Percentiles rank a stretch among this genome's conserved stretches.
phyloP scores from a whole-genome alignment of 805 yeast genomes.

The Blastobotrys attinorum region DNA sequence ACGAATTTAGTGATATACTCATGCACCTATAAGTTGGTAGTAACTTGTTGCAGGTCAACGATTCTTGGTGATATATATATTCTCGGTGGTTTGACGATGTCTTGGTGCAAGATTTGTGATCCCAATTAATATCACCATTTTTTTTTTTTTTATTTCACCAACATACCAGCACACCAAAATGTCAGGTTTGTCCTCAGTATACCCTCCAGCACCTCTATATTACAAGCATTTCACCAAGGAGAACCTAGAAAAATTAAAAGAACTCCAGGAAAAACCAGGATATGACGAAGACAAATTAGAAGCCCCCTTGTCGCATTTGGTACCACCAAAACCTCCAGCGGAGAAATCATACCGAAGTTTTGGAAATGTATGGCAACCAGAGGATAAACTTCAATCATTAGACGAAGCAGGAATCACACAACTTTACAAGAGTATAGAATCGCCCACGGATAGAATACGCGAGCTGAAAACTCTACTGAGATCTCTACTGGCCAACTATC shows the following conservation, averaged over 20 bases:
- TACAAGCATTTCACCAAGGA: slow-evolving; percentile 64
- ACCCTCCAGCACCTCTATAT: slow-evolving; percentile 92
- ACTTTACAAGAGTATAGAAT: slow-evolving; percentile 40
- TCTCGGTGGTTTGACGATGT: too few relatives aligned
- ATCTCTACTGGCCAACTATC: slow-evolving; percentile 68
- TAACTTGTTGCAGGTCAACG: too few relatives aligned
- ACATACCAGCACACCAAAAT: slow-evolving; percentile 1
- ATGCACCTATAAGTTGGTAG: too few relatives aligned
- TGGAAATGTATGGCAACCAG: slow-evolving; percentile 79
- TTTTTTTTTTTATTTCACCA: too few relatives aligned
- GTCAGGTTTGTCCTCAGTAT: slow-evolving; percentile 53
- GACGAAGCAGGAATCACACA: slow-evolving; percentile 72
- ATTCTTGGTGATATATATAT: too few relatives aligned
- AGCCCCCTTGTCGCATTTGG: slow-evolving; percentile 17
- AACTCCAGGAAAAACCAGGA: slow-evolving; percentile 13
- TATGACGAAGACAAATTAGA: neutral
- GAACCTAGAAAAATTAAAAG: slow-evolving; percentile 40
- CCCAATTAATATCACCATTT: neutral
- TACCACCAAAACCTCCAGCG: slow-evolving; percentile 30
- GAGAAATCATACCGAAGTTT: slow-evolving; percentile 67
- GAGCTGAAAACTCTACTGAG: slow-evolving; percentile 76
- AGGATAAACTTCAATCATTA: slow-evolving; percentile 69
- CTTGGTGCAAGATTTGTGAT: too few relatives aligned
- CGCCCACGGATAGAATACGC: slow-evolving; percentile 42
- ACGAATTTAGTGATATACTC: too few relatives aligned